Percentiles rank a stretch among this genome's conserved stretches.
phyloP scores from a whole-genome alignment of 441 rosid genomes.

The Syzygium malaccense region DNA sequence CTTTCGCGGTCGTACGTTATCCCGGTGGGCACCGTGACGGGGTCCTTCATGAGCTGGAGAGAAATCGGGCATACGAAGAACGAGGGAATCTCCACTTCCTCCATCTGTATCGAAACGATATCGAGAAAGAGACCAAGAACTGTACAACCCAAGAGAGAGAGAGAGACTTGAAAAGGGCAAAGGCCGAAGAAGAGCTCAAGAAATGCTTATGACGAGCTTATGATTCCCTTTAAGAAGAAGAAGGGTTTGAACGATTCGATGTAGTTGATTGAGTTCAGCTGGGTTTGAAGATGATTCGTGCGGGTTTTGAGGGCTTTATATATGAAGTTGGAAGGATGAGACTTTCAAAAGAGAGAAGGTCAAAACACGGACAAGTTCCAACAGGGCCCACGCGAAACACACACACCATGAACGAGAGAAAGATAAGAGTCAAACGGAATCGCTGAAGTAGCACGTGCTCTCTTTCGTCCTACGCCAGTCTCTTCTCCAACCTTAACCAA shows the following conservation, averaged over 20 bases:
- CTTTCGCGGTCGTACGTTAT: constrained; percentile 73
- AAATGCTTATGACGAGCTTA: not conserved
- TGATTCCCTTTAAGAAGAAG: not conserved
- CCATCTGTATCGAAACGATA: constrained; percentile 1
- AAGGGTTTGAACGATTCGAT: not conserved
- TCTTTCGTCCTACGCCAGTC: not conserved
- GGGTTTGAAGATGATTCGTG: not conserved
- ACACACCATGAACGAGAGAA: not conserved
- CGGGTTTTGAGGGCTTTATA: not conserved
- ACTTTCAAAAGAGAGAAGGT: not conserved
- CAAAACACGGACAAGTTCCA: not conserved
- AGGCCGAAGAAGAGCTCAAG: not conserved
- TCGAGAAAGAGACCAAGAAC: not conserved
- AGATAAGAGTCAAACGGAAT: not conserved
- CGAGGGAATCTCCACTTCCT: constrained; percentile 66
- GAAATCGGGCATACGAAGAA: constrained; percentile 80
- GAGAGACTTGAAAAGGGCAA: not conserved
- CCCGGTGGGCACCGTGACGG: constrained; percentile 60
- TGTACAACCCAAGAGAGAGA: not conserved
- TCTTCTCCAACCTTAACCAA: not conserved
- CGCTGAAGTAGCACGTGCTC: not conserved
- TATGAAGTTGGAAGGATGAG: not conserved
- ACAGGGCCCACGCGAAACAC: not conserved
- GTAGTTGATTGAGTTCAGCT: not conserved
- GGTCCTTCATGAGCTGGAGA: constrained; percentile 80